Base-by-base conservation (phyloP, 2,329 filamentous ascomycete species). In the Neurospora crassa region DNA sequence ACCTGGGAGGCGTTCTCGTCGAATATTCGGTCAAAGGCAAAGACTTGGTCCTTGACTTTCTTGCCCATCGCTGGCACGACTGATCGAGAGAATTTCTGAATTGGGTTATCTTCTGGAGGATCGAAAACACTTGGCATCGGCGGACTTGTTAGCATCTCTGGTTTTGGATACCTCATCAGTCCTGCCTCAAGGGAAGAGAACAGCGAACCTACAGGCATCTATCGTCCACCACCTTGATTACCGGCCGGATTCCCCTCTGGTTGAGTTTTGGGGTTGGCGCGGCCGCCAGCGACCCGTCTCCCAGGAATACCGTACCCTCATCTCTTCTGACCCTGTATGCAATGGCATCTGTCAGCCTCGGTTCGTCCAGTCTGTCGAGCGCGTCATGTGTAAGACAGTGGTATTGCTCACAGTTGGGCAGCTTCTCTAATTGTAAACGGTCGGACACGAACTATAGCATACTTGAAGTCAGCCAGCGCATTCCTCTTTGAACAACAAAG, bases 201-300 rank as follows among this genome's bases (percentile, higher is more conserved):
- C 93, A 40, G 5, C 6, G 29, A 41, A 86, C 93, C 76, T 87
- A 98, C 96, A 99, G 84, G 84, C 96, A 98, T 78, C 92, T 92
- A 79, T 97, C 94, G 79, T 99, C 96, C 70, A 99, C 88, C 24
- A 99, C 94, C 82, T 97, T 98, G 82, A 99, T 92, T 70, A 99
- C 94, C 1, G 93, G 90, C 77, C 94, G 88, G 71, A 99, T 90
- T 8, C 96, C 96, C 78, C 94, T 94, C 76, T 92, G 90, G 73
- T 91, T 89, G 41, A 97, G 87, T 79, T 95, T 97, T 0, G 94
- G 94, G 1, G 93, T 88, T 0, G 95, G 94, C 16, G 88, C 90
- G 67, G 89, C 92, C n/a, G 96, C 96, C 71, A 99, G 86, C 20
- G 95, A 98, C 72, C 96, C 96, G 80, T 99, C 96, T 73, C 96